Evolutionary conservation across 2,329 filamentous ascomycete species (phyloP).

Genomic region (Hirsutella thompsonii): DNA sequence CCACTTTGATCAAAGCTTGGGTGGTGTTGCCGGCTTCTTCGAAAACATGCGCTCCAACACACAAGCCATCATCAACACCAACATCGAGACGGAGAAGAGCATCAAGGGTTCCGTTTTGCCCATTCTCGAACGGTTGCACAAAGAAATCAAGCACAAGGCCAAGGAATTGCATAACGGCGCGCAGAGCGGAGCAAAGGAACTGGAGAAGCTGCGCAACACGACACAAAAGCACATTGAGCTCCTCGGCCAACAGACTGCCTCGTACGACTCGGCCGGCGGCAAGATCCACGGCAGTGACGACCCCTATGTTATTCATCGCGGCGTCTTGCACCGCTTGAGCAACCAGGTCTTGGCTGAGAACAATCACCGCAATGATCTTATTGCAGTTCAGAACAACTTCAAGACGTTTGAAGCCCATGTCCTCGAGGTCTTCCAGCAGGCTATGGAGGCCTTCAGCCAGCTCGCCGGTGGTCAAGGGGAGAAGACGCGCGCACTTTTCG

Average conservation of each 20-base stretch:
- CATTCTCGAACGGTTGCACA: conserved; percentile 79
- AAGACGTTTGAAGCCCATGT: conserved; percentile 78
- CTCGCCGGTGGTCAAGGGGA: conserved; percentile 71
- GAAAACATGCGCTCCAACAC: conserved; percentile 92
- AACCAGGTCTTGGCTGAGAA: conserved; percentile 93
- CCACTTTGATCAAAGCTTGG: conserved; percentile 85
- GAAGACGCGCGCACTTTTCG: conserved; percentile 67
- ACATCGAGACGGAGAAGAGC: conserved; percentile 82
- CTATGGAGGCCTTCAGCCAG: conserved; percentile 72
- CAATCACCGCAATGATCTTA: conserved; percentile 83
- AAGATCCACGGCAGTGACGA: conserved; percentile 63
- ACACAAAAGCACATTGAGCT: conserved; percentile 97
- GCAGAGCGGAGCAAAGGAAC: conserved; percentile 74
- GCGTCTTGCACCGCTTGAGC: conserved; percentile 70
- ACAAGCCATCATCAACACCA: conserved; percentile 77
- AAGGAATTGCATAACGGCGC: conserved; percentile 80
- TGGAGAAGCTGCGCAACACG: conserved; percentile 72
- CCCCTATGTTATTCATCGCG: conserved; percentile 76
- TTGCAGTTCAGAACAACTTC: conserved; percentile 86
- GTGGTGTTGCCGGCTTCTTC: conserved; percentile 79
- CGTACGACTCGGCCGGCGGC: conserved; percentile 63
- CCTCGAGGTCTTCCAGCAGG: conserved; percentile 68
- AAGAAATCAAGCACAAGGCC: conserved; percentile 91
- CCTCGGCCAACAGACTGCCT: conserved; percentile 72
- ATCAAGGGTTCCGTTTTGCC: conserved; percentile 79